phyloP scores from a whole-genome alignment of 371 early-diverging fungal species.

The Mortierella sp. region DNA sequence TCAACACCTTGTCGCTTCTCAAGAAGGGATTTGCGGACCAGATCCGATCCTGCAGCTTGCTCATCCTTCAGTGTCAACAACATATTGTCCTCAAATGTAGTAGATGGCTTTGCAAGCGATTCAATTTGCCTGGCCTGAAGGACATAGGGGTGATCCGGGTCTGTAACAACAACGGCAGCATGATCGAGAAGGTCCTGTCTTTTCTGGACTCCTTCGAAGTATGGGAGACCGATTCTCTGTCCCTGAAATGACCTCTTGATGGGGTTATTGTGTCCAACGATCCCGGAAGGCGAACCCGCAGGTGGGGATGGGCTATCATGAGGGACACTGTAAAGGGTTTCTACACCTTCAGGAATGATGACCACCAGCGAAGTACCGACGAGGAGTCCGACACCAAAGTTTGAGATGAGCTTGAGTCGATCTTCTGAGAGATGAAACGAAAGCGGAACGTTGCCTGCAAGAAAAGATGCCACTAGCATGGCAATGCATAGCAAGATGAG shows the following conservation, averaged over 20 bases:
- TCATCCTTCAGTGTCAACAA: constrained; percentile 18
- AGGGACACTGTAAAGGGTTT: constrained; percentile 74
- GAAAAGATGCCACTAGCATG: constrained; percentile 89
- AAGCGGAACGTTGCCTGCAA: constrained; percentile 88
- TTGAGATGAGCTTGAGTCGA: constrained; percentile 77
- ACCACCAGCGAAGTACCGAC: constrained; percentile 91
- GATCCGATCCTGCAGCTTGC: constrained; percentile 3
- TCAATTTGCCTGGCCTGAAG: constrained; percentile 19
- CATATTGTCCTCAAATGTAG: constrained; percentile 42
- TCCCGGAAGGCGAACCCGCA: neutral
- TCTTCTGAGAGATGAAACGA: constrained; percentile 80
- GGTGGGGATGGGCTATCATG: constrained; percentile 6
- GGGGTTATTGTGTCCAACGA: constrained; percentile 15
- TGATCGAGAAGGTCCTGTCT: neutral
- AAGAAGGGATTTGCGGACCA: neutral
- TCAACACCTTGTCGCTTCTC: constrained; percentile 39
- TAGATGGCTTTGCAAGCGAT: neutral
- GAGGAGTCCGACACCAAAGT: constrained; percentile 91
- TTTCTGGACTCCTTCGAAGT: neutral
- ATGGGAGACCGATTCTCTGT: neutral
- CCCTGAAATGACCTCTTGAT: constrained; percentile 27
- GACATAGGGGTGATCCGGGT: constrained; percentile 15
- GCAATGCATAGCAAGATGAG: constrained; percentile 78
- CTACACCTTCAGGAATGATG: constrained; percentile 94
- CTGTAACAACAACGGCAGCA: constrained; percentile 11